phyloP scores from a whole-genome alignment of 441 rosid genomes.

The Gossypium armourianum region DNA sequence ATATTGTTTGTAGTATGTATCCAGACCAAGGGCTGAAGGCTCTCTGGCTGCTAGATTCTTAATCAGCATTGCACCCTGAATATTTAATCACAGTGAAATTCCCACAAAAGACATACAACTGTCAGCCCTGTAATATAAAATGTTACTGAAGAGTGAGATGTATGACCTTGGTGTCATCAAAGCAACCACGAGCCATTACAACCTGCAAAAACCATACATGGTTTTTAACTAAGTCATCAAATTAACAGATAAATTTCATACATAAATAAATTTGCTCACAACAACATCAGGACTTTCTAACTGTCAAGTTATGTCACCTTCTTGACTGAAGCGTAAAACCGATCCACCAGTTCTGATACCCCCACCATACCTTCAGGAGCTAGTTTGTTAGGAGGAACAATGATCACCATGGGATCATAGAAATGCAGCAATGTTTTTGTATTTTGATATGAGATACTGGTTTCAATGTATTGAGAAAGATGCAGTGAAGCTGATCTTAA shows the following conservation, averaged over 20 bases:
- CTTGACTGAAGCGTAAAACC: conserved; percentile 49
- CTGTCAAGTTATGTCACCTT: conserved; percentile 40
- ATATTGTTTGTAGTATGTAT: conserved; percentile 87
- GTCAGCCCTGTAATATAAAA: conserved; percentile 17
- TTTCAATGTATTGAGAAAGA: conserved; percentile 92
- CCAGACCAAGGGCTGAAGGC: conserved; percentile 85
- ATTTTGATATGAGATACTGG: conserved; percentile 87
- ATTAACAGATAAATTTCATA: conserved; percentile 10
- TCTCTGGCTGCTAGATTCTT: conserved; percentile 78
- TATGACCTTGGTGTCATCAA: conserved; percentile 86
- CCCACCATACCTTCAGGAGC: conserved; percentile 93
- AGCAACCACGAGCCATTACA: conserved; percentile 80
- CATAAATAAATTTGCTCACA: background rate
- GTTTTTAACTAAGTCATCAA: conserved; percentile 8
- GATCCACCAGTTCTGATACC: conserved; percentile 66
- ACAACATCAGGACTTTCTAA: background rate
- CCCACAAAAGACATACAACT: conserved; percentile 12
- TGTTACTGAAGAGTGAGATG: conserved; percentile 11
- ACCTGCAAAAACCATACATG: conserved; percentile 37
- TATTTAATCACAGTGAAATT: conserved; percentile 19
- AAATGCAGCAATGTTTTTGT: conserved; percentile 75
- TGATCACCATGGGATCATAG: conserved; percentile 69
- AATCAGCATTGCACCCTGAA: conserved; percentile 70
- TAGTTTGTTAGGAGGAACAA: conserved; percentile 72
- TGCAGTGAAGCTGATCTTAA: conserved; percentile 77